Percentiles rank a stretch among this genome's conserved stretches.
phyloP scores from a whole-genome alignment of 257 asterid species.

The Fraxinus pennsylvanica region DNA sequence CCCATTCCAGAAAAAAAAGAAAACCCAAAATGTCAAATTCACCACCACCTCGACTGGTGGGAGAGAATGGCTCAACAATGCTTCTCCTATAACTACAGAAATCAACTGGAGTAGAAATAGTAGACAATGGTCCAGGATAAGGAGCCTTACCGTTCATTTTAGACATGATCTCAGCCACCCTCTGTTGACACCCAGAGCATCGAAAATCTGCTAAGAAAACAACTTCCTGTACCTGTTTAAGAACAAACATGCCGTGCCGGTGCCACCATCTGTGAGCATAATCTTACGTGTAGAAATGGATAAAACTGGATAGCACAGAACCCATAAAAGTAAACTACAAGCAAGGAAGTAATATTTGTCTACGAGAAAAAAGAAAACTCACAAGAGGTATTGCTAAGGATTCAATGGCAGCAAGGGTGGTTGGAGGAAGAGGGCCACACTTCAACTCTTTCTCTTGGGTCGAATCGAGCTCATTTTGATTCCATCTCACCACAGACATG shows the following conservation, averaged over 20 bases:
- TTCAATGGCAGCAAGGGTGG: slow-evolving; percentile 49
- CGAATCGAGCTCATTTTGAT: slow-evolving; percentile 15
- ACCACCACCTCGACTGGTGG: not conserved
- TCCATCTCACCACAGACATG: slow-evolving; percentile 38
- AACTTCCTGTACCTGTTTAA: slow-evolving; percentile 74
- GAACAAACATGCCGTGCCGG: not conserved
- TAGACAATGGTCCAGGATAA: not conserved
- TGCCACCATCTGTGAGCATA: not conserved
- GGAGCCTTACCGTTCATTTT: slow-evolving; percentile 60
- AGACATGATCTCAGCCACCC: slow-evolving; percentile 73
- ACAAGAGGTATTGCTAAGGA: slow-evolving; percentile 49
- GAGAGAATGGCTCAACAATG: not conserved
- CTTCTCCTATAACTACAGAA: not conserved
- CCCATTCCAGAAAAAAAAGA: not conserved
- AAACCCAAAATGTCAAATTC: not conserved
- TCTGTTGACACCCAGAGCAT: slow-evolving; percentile 64
- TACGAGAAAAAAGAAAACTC: not conserved
- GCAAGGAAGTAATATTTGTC: not conserved
- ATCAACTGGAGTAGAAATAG: not conserved
- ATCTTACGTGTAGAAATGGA: too few relatives aligned
- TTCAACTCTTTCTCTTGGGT: not conserved
- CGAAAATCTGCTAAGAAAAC: slow-evolving; percentile 81
- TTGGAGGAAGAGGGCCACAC: slow-evolving; percentile 12
- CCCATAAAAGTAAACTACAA: not conserved
- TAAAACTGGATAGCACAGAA: not conserved